Conservation (phyloP, 2,329 filamentous ascomycete species). For the Aspergillus phoenicis region DNA sequence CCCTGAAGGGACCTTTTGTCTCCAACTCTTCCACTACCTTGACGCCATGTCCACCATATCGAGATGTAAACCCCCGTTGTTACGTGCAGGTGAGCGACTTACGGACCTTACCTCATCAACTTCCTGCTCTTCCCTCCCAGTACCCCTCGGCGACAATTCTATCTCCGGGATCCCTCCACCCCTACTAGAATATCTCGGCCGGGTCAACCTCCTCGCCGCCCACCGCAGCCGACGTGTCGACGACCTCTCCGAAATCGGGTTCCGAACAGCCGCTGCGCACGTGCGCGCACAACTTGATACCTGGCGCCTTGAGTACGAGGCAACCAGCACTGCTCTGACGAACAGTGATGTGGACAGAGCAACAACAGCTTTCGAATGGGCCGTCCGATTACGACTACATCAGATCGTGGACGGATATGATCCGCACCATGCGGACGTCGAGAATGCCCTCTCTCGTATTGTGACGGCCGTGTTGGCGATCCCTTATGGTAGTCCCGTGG, state of each 20-base stretch:
- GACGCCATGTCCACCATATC: constrained; percentile 37
- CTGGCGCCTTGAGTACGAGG: constrained; percentile 38
- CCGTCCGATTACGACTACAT: constrained; percentile 47
- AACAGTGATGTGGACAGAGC: constrained; percentile 36
- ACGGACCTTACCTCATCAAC: constrained; percentile 20
- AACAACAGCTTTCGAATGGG: constrained; percentile 46
- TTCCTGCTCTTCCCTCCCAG: background rate
- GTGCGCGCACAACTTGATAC: constrained; percentile 43
- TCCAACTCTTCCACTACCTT: constrained; percentile 43
- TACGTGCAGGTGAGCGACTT: constrained; percentile 21
- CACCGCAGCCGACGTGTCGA: constrained; percentile 32
- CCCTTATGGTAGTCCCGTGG: constrained; percentile 47
- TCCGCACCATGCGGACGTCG: constrained; percentile 37
- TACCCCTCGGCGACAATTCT: constrained; percentile 6
- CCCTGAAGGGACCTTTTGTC: constrained; percentile 39
- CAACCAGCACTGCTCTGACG: constrained; percentile 19
- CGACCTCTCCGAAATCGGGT: constrained; percentile 33
- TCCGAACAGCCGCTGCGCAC: constrained; percentile 34
- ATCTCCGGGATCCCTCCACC: constrained; percentile 26
- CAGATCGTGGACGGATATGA: constrained; percentile 50
- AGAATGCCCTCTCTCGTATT: constrained; percentile 38
- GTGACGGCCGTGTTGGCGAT: constrained; percentile 43
- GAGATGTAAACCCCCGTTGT: constrained; percentile 31
- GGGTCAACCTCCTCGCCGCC: constrained; percentile 33
- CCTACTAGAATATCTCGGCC: constrained; percentile 30